Evolutionary conservation across 164 flowering plant genomes (phyloP), one percentile per base, ranked within the genome.

Genomic region (Chimonanthus salicifolius): DNA sequence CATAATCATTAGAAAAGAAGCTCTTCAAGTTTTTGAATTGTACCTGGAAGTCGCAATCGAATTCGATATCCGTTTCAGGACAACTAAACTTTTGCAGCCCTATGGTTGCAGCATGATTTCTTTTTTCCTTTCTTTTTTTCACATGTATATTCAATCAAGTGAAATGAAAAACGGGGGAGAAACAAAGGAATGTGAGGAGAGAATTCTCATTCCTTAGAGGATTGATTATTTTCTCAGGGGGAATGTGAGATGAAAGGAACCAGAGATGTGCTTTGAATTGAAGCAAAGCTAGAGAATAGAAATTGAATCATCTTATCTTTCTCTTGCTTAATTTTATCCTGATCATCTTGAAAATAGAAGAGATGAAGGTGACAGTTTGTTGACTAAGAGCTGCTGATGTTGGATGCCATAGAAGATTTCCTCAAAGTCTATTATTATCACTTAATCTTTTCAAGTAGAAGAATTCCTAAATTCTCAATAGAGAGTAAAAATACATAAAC

Each of bases 371-470:
- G 68, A 65, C 13, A 47, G 44, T 75, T 79, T 85, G 85, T 85
- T 88, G 89, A 87, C 88, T 78, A 78, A 80, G 73, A 20, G 71
- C 46, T 83, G 76, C 69, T 33, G 33, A 33, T 75, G 83, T 80
- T 85, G 74, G 86, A 80, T 83, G 85, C 81, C 48, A 44, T 66
- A 47, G 60, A 54, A 54, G 60, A 54, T 54, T 54, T 54, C 60
- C 15, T 54, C 60, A 13, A 54, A 54, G 60, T 54, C 4, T 13
- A 54, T 4, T 54, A 54, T 3, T 54, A 54, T 13, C 60, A 4
- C 60, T 10, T 54, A 54, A 54, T 13, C 15, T 54, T 54, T 54
- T 54, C 60, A 54, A 54, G 4, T 10, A 54, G n/a, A 54, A 54
- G 11, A 5, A 54, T 13, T 54, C 33, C 33, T 33, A 33, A 54